phyloP scores from a whole-genome alignment of 148 eudicot genomes.

The Rhododendron vialii region DNA sequence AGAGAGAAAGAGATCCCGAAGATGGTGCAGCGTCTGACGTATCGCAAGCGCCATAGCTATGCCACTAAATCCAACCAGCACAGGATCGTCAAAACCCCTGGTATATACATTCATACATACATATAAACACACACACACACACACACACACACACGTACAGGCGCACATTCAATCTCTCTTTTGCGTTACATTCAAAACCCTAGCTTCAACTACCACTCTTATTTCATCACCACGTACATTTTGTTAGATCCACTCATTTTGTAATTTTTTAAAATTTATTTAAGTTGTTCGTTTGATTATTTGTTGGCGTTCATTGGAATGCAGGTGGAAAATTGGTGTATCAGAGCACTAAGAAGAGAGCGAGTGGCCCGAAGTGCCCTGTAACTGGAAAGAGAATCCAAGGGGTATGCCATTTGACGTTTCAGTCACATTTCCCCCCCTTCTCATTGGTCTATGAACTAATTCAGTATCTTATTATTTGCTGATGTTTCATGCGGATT shows the following conservation, averaged over 20 bases:
- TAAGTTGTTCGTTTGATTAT: neutral
- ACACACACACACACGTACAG: no score
- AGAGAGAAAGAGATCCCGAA: constrained; percentile 19
- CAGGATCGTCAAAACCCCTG: constrained; percentile 61
- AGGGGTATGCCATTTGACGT: constrained; percentile 46
- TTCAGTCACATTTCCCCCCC: neutral
- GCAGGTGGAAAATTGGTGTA: constrained; percentile 63
- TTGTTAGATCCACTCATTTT: neutral
- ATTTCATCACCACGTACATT: neutral
- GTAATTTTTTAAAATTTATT: neutral
- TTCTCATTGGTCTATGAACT: neutral
- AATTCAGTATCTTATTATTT: neutral
- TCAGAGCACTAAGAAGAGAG: constrained; percentile 66
- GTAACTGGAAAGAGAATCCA: constrained; percentile 83
- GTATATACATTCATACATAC: constrained; percentile 14
- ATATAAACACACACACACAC: neutral
- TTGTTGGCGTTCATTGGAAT: neutral
- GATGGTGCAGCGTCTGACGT: constrained; percentile 58
- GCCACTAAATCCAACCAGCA: constrained; percentile 69
- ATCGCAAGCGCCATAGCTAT: constrained; percentile 54
- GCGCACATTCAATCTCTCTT: neutral
- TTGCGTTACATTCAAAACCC: neutral
- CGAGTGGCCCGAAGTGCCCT: constrained; percentile 71
- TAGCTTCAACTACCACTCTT: neutral
- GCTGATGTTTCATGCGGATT: neutral